A percentile compares a stretch with the other conserved stretches of the same genome.
Conservation (phyloP, 768 basidiomycete genomes). For the Leucocoprinus leucothites region DNA sequence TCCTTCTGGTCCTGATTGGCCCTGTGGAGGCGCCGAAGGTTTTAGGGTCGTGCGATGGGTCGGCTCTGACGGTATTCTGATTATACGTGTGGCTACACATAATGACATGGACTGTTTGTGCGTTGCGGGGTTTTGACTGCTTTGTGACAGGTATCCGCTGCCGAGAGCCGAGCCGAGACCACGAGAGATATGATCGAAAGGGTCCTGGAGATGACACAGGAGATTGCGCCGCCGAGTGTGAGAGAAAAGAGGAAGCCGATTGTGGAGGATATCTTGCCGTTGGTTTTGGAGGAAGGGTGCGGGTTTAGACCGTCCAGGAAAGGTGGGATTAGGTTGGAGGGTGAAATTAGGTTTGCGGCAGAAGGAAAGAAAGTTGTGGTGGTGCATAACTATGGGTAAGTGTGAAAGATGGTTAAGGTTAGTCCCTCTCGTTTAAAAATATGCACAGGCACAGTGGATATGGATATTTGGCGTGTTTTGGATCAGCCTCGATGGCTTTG, state of each 20-base stretch:
- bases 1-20: not conserved
- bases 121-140: not conserved
- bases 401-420: not conserved
- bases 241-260: slow-evolving; percentile 14
- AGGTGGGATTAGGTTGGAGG: slow-evolving; percentile 55
- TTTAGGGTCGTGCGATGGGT: no score
- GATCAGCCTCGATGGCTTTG: slow-evolving; percentile 44
- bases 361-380: slow-evolving; percentile 37
- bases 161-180: slow-evolving; percentile 58
- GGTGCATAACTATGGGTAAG: slow-evolving; percentile 66
- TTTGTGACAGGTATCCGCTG: slow-evolving; percentile 39
- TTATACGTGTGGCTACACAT: not conserved
- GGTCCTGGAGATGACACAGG: slow-evolving; percentile 44
- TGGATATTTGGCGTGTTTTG: slow-evolving; percentile 60
- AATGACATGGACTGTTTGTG: no score
- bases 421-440: no score
- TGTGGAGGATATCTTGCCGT: not conserved
- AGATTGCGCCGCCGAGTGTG: slow-evolving; percentile 41
- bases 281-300: slow-evolving; percentile 19
- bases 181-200: slow-evolving; percentile 53
- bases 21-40: no score
- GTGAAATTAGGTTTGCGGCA: slow-evolving; percentile 24
- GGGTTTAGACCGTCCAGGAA: slow-evolving; percentile 39
- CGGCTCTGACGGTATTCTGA: no score
- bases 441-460: slow-evolving; percentile 46